Evolutionary conservation across 1,139 yeast species (phyloP).

Genomic region (Taphrina betulina): DNA sequence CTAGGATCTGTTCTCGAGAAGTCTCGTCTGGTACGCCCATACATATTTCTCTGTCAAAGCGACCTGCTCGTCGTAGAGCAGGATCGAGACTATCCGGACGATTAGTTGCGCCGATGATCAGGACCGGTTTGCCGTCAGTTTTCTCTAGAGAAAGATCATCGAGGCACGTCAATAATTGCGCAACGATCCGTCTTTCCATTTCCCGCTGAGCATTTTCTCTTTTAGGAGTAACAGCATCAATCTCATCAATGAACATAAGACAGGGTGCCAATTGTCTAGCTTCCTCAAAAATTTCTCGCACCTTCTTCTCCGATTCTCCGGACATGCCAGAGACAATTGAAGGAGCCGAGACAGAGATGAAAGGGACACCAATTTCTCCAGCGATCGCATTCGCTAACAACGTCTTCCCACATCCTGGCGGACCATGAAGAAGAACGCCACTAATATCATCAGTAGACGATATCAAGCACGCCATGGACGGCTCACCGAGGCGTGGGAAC

Average conservation of each 20-base stretch:
- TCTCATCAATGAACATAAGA: conserved; percentile 86
- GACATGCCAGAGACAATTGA: conserved; percentile 99
- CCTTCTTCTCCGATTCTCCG: conserved; percentile 95
- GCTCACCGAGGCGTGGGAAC: conserved; percentile 75
- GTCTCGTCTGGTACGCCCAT: conserved; percentile 87
- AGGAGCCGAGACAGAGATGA: conserved; percentile 88
- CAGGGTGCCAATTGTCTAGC: conserved; percentile 91
- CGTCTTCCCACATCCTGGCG: conserved; percentile 99
- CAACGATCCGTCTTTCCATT: conserved; percentile 96
- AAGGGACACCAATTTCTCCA: conserved; percentile 81
- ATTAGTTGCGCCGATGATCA: conserved; percentile 94
- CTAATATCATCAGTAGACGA: conserved; percentile 44
- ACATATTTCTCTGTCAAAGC: conserved; percentile 93
- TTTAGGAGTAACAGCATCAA: conserved; percentile 97
- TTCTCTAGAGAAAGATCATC: conserved; percentile 85
- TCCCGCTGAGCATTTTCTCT: conserved; percentile 98
- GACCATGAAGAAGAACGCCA: conserved; percentile 92
- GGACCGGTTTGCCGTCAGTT: conserved; percentile 89
- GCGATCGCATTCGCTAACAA: conserved; percentile 95
- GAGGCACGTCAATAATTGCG: conserved; percentile 89
- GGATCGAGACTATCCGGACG: conserved; percentile 96
- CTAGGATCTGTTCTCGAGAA: conserved; percentile 63
- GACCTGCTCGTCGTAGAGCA: conserved; percentile 92
- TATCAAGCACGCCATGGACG: neutral
- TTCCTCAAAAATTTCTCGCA: conserved; percentile 89